Conservation (phyloP, 495 filamentous ascomycete genomes). For the Aspergillus mulundensis region DNA sequence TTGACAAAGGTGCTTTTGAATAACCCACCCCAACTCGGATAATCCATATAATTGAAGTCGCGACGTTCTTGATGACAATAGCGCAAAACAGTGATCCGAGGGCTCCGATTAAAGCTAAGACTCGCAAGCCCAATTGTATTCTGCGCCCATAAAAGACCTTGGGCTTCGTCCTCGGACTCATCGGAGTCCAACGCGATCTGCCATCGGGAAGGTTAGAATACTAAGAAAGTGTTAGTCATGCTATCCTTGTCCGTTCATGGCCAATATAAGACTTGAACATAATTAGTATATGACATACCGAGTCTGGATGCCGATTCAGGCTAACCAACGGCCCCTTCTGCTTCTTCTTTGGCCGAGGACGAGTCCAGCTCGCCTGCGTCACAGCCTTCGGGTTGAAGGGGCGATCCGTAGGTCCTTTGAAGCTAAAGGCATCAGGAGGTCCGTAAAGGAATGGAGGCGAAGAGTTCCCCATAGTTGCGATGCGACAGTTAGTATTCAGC, state of each 20-base stretch:
- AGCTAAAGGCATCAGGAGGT: conserved; percentile 43
- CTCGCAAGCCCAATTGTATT: conserved; percentile 61
- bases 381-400: conserved; percentile 79
- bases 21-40: conserved; percentile 72
- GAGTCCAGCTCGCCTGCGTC: conserved; percentile 65
- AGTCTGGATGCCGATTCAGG: conserved; percentile 77
- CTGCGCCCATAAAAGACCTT: conserved; percentile 62
- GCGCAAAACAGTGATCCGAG: conserved; percentile 66
- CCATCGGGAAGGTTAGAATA: conserved; percentile 48
- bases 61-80: conserved; percentile 66
- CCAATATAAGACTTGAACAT: background rate
- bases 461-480: conserved; percentile 51
- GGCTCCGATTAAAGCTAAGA: conserved; percentile 61
- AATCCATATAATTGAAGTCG: conserved; percentile 63
- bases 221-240: conserved; percentile 21
- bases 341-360: conserved; percentile 54
- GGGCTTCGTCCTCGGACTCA: conserved; percentile 65
- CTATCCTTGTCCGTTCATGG: background rate
- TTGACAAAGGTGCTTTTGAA: too few species aligned
- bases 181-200: conserved; percentile 53
- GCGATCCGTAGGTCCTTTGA: conserved; percentile 49
- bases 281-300: conserved; percentile 44
- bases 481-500: conserved; percentile 24
- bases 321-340: conserved; percentile 68
- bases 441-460: conserved; percentile 78